Evolutionary conservation across 306 rosid genomes (phyloP), one percentile per base, ranked within the genome.

Genomic region (Trifolium subterraneum): DNA sequence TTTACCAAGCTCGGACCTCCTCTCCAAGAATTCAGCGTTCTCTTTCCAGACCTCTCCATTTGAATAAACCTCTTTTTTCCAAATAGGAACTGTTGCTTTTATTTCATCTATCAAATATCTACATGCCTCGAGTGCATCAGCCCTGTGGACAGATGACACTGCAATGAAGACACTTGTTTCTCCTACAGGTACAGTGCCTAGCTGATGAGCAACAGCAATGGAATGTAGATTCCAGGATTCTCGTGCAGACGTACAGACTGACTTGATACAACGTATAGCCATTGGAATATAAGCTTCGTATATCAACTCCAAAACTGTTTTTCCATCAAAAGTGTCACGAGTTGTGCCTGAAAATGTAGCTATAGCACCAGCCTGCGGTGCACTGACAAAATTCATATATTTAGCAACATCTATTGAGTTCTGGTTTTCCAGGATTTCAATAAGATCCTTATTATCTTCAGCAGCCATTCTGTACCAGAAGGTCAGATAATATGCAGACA

Each of bases 1-100:
- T 70, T 76, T 82, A 74, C 86, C 88, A 36, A 83, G 80, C 78
- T 87, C 90, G 23, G 74, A 74, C 74, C 84, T 93, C 71, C 93
- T 85, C 73, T 94, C 87, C 60, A 87, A 45, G 90, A 94, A 94
- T 76, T 94, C 97, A 0, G 83, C 73, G 69, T 94, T 94, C 86
- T 91, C 97, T 82, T 94, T 91, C 98, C 98, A 91, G 73, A 90
- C 90, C 85, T 91, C 98, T 52, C 98, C 98, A 82, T 94, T 89
- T 59, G 83, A 54, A 79, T 89, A 90, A 62, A 94, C 92, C 84
- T 94, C 98, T 77, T 94, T 91, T 80, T 94, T 94, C 98, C 98
- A 94, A 80, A 94, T 94, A 48, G 98, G 96, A 74, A 94, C 97
- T 0, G 84, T 79, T 4, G 97, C 95, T 84, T 94, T 94, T 38